phyloP scores from a whole-genome alignment of 2,329 filamentous ascomycete species.

The Diplodia seriata region DNA sequence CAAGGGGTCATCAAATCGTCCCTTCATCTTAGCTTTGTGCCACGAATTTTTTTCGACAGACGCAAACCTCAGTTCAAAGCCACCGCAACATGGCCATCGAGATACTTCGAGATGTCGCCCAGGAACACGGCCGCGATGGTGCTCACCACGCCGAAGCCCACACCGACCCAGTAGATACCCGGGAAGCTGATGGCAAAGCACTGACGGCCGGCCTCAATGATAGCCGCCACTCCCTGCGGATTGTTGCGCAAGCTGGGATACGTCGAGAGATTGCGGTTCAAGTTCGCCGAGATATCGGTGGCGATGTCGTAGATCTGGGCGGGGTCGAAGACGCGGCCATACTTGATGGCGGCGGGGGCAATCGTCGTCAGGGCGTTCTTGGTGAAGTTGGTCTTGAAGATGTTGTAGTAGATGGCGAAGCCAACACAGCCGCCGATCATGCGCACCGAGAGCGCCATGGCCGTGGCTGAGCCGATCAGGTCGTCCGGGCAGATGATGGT shows the following conservation, averaged over 20 bases:
- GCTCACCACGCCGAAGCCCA: constrained; percentile 65
- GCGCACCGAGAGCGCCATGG: constrained; percentile 72
- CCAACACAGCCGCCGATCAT: constrained; percentile 72
- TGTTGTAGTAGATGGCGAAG: constrained; percentile 58
- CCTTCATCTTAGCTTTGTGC: too few species aligned
- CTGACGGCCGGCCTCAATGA: constrained; percentile 63
- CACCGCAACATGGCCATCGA: constrained; percentile 27
- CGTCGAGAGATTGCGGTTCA: constrained; percentile 56
- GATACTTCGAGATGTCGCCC: constrained; percentile 57
- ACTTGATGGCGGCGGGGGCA: constrained; percentile 35
- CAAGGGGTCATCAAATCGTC: too few species aligned
- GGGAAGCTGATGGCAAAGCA: constrained; percentile 66
- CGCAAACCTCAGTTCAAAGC: neutral
- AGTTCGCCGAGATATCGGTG: constrained; percentile 52
- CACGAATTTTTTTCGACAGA: too few species aligned
- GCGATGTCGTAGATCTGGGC: constrained; percentile 58
- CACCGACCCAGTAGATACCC: constrained; percentile 67
- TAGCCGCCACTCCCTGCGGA: constrained; percentile 47
- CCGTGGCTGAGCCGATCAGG: constrained; percentile 72
- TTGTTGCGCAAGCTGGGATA: constrained; percentile 54
- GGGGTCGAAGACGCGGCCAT: constrained; percentile 44
- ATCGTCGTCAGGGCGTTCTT: constrained; percentile 38
- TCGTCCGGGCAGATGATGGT: constrained; percentile 74
- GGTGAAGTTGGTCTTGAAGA: constrained; percentile 42
- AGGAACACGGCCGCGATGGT: constrained; percentile 66